Percentiles rank a stretch among this genome's conserved stretches.
Conservation (phyloP, 1,284 basidiomycete genomes). For the Sporisorium exsertum region DNA sequence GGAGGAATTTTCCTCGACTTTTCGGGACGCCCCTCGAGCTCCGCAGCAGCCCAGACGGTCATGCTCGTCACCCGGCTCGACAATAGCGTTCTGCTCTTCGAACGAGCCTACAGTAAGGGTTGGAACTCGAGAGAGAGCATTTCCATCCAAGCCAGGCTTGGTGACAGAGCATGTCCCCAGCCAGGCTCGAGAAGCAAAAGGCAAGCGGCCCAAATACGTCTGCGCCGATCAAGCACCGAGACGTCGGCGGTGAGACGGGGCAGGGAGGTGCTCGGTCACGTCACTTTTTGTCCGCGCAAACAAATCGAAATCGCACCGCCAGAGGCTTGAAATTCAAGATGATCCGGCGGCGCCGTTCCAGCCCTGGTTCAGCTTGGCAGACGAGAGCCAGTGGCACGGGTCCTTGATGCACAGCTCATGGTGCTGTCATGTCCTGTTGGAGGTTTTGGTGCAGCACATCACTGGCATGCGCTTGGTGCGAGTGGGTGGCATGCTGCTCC, state of each 20-base stretch:
- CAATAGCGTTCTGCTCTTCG: not conserved
- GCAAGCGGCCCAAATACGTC: too few species aligned
- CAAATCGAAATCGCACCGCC: not conserved
- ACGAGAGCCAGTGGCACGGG: too few species aligned
- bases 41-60: too few species aligned
- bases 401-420: too few species aligned
- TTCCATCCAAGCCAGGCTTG: too few species aligned
- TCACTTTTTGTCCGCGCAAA: not conserved
- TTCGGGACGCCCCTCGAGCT: not conserved
- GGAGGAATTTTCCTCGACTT: constrained; percentile 7
- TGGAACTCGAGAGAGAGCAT: too few species aligned
- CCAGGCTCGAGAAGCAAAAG: too few species aligned
- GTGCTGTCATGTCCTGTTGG: too few species aligned
- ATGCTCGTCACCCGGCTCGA: not conserved
- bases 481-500: too few species aligned
- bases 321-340: not conserved
- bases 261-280: constrained; percentile 13
- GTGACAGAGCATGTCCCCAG: too few species aligned
- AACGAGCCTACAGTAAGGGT: not conserved
- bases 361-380: not conserved
- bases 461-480: too few species aligned
- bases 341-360: not conserved
- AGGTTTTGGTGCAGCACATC: too few species aligned
- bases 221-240: constrained; percentile 15
- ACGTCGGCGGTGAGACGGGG: not conserved